Evolutionary conservation across 2,329 filamentous ascomycete genomes (phyloP).

Genomic region (Cercospora zeina): DNA sequence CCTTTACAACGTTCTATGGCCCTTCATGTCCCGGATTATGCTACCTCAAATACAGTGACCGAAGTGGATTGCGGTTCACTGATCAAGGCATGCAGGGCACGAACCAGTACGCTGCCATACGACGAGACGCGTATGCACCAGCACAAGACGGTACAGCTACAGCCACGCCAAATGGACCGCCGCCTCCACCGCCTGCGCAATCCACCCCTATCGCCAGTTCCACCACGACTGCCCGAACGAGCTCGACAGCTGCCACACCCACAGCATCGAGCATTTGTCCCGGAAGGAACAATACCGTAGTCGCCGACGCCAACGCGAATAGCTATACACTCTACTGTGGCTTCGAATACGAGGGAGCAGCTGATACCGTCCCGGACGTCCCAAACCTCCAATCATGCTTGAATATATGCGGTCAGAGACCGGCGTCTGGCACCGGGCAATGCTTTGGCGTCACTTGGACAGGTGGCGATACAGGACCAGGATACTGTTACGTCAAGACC

Average conservation of each 20-base stretch:
- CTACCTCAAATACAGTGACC: neutral
- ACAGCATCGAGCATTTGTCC: neutral
- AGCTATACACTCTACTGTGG: neutral
- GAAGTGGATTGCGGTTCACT: neutral
- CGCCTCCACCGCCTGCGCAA: neutral
- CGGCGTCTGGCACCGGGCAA: neutral
- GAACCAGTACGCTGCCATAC: neutral
- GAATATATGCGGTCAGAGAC: neutral
- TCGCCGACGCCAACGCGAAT: neutral
- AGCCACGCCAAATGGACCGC: neutral
- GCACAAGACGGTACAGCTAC: neutral
- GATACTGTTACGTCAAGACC: constrained; percentile 3
- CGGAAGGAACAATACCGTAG: neutral
- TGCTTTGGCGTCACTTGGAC: neutral
- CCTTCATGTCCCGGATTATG: neutral
- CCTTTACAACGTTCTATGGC: neutral
- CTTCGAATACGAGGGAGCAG: neutral
- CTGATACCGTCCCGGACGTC: neutral
- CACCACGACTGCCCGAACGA: neutral
- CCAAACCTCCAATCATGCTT: neutral
- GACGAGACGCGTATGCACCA: neutral
- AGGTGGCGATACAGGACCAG: neutral
- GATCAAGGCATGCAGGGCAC: neutral
- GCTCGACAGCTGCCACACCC: neutral
- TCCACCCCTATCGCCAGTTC: neutral